Evolutionary conservation across 257 asterid species (phyloP).

Genomic region (Solanum paucissectum): DNA sequence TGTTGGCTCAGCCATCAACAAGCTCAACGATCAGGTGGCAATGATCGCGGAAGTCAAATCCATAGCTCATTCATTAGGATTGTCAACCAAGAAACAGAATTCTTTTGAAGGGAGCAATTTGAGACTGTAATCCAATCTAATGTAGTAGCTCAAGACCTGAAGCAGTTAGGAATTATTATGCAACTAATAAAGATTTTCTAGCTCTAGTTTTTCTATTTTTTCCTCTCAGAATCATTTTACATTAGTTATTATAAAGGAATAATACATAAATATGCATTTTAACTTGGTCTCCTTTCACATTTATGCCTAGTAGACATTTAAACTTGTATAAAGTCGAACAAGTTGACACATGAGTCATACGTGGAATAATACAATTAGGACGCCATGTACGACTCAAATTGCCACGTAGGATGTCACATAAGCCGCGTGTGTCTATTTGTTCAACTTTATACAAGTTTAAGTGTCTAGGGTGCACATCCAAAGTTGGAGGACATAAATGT

Average conservation of each 20-base stretch:
- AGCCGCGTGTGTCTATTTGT: no score
- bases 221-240: neutral
- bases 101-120: conserved; percentile 17
- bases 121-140: conserved; percentile 16
- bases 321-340: no score
- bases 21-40: conserved; percentile 77
- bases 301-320: no score
- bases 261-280: no score
- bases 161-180: neutral
- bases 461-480: no score
- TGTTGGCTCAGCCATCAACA: conserved; percentile 90
- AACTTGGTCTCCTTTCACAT: neutral
- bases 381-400: no score
- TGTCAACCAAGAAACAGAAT: conserved; percentile 14
- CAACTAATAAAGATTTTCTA: neutral
- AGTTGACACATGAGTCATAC: no score
- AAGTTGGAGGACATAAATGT: neutral
- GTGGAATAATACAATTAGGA: neutral
- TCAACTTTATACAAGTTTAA: no score
- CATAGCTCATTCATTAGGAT: conserved; percentile 46
- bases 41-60: conserved; percentile 85
- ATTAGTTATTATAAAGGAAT: neutral
- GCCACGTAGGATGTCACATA: neutral
- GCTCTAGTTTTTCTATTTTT: neutral
- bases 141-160: neutral